Conservation (phyloP, 1,284 basidiomycete genomes). For the Fistulinella staudtii region DNA sequence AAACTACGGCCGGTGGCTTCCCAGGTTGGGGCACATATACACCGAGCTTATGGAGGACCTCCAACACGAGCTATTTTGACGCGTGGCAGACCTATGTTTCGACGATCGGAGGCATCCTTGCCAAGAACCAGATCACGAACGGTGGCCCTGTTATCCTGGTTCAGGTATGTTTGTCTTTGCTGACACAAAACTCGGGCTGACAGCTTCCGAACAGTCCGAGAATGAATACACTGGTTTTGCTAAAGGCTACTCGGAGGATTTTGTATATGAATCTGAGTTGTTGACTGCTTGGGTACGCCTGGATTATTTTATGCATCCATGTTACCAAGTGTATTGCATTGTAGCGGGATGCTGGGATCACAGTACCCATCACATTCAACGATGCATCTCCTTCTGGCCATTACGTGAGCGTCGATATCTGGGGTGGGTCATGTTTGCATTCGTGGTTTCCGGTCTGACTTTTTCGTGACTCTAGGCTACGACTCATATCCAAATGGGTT, state of each 20-base stretch:
- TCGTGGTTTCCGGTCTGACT: not conserved
- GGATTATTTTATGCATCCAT: not conserved
- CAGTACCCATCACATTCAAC: constrained; percentile 45
- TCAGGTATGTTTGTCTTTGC: constrained; percentile 34
- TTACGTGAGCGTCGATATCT: constrained; percentile 43
- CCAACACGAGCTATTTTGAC: constrained; percentile 41
- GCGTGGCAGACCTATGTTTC: constrained; percentile 42
- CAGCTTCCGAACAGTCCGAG: constrained; percentile 35
- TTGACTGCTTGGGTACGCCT: constrained; percentile 37
- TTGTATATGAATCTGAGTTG: constrained; percentile 40
- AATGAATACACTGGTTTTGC: constrained; percentile 48
- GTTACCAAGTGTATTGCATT: constrained; percentile 5
- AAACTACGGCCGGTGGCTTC: constrained; percentile 49
- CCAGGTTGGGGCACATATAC: constrained; percentile 50
- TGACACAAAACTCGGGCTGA: not conserved
- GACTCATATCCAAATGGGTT: constrained; percentile 56
- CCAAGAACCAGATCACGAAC: constrained; percentile 48
- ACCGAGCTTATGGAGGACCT: constrained; percentile 43
- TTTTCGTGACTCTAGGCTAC: constrained; percentile 34
- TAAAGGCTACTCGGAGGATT: constrained; percentile 40
- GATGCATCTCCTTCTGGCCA: constrained; percentile 44
- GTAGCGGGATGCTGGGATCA: constrained; percentile 42
- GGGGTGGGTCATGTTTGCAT: constrained; percentile 30
- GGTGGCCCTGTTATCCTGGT: constrained; percentile 53
- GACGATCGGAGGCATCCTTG: constrained; percentile 38